Conservation (phyloP, 2,329 filamentous ascomycete species). For the Sporothrix euskadiensis region DNA sequence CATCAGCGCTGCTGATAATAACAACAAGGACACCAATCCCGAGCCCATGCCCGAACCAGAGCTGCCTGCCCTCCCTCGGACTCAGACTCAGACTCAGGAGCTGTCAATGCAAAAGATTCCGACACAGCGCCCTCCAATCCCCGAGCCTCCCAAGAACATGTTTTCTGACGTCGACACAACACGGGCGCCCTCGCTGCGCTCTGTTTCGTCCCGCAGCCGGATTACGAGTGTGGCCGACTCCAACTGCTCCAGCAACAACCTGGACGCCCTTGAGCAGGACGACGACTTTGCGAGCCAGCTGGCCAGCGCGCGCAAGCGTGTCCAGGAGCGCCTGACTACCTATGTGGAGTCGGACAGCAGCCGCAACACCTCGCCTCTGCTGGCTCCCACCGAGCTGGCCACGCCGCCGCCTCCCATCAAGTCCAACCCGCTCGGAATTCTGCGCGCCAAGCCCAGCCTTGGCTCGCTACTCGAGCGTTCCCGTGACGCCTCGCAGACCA, state of each 20-base stretch:
- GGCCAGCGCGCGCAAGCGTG: conserved; percentile 67
- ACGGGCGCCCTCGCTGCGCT: conserved; percentile 35
- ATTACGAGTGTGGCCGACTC: conserved; percentile 37
- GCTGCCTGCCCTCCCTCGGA: background rate
- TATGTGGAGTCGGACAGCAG: conserved; percentile 64
- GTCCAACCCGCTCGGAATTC: conserved; percentile 62
- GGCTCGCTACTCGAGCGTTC: conserved; percentile 60
- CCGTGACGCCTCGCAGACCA: conserved; percentile 48
- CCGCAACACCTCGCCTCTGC: conserved; percentile 46
- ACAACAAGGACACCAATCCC: background rate
- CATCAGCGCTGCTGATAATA: background rate
- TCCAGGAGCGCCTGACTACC: conserved; percentile 71
- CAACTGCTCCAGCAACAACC: conserved; percentile 38
- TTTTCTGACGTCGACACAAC: background rate
- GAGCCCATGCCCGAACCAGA: background rate
- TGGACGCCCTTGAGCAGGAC: conserved; percentile 45
- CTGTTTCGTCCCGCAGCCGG: conserved; percentile 61
- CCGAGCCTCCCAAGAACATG: conserved; percentile 18
- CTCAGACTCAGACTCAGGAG: background rate
- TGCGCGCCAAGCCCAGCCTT: conserved; percentile 66
- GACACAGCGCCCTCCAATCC: conserved; percentile 7
- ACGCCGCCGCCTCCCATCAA: conserved; percentile 42
- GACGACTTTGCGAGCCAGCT: conserved; percentile 75
- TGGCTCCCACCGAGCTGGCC: conserved; percentile 41
- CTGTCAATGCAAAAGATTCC: background rate